Evolutionary conservation across 495 filamentous ascomycete genomes (phyloP), one percentile per base, ranked within the genome.

Genomic region (Halenospora varia): DNA sequence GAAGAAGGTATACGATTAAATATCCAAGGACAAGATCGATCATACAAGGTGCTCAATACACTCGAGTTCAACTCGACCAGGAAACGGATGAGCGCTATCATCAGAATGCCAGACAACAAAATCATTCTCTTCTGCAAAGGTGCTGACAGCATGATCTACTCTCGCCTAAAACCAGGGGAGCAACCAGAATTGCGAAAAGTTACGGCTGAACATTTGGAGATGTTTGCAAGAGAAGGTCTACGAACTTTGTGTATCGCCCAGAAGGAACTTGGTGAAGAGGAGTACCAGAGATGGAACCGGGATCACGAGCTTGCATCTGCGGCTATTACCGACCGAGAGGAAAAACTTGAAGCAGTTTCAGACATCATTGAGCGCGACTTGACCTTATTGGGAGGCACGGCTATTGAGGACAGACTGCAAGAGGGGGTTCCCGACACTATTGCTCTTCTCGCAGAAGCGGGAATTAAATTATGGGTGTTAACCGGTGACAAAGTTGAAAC

Each of bases 401-500:
- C 95, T 35, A 99, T 99, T 65, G 95, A 99, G 70, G 95, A 99
- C 77, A 83, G 92, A 69, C 77, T 99, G 44, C 95, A 99, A 71
- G 94, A 97, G 63, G 95, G 94, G 60, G 95, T 99, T 13, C 95
- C 95, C 10, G 95, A 97, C 64, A 93, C 95, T 2, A 99, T 99
- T 62, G 89, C 88, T 54, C 73, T 99, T 48, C 84, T 99, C 53
- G 93, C 87, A 40, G 86, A 91, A 56, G 95, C 95, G 49, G 95
- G 95, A 58, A 97, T 99, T 73, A 99, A 99, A 68, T 82, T 99
- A n/a, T 99, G 95, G 95, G 95, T 99, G 55, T 75, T 99, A 46
- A 99, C 95, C 26, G 95, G 95, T 54, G 95, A 99, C 76, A 99
- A 97, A 73, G 93, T 97, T 48, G 95, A 97, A 72, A 99, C 95